Evolutionary conservation across 495 filamentous ascomycete species (phyloP), one percentile per base, ranked within the genome.

Genomic region (Venustampulla echinocandica): DNA sequence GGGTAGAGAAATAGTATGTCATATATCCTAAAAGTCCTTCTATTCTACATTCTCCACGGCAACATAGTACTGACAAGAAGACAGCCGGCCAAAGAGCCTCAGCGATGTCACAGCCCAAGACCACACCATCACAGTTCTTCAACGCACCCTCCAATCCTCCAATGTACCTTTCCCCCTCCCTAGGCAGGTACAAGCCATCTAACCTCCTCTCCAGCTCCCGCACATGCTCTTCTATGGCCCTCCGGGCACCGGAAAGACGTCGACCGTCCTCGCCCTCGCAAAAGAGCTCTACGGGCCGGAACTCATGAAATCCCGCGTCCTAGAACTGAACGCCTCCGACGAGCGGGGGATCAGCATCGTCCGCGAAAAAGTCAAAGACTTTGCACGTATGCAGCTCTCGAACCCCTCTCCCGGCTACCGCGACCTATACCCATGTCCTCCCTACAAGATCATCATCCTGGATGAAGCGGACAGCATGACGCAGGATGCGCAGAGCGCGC

Each of bases 141-240:
- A 87, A 60, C 80, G 90, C 56, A 96, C 87, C 19, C 72, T 99
- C 14, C 90, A 96, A 77, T 84, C 90, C 61, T 84, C 88, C 38
- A 98, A 98, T 61, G 86, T 90, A 66, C 27, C 19, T 7, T 20
- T 7, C 37, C 36, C 71, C 56, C 11, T 22, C 21, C 17, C 10
- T 18, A n/a, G 5, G 25, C 28, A 21, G 15, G 18, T 2, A 22
- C 35, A 47, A 34, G 4, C 14, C 22, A 11, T 19, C 46, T 49
- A 23, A n/a, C n/a, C 41, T 28, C 43, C n/a, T 14, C 24, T 24
- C 22, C 46, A 90, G 85, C 83, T 99, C 38, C 92, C 92, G 17
- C 93, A 99, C 64, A 95, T 99, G 88, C 87, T 99, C 61, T 97
- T 97, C 72, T 99, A 99, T 59, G 93, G 93, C 5, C 93, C 92